These are phyloP conservation scores for Retiboletus flavoniger DNA, from an alignment of 1,284 basidiomycete species.

Conservation along the genomic window DNA sequence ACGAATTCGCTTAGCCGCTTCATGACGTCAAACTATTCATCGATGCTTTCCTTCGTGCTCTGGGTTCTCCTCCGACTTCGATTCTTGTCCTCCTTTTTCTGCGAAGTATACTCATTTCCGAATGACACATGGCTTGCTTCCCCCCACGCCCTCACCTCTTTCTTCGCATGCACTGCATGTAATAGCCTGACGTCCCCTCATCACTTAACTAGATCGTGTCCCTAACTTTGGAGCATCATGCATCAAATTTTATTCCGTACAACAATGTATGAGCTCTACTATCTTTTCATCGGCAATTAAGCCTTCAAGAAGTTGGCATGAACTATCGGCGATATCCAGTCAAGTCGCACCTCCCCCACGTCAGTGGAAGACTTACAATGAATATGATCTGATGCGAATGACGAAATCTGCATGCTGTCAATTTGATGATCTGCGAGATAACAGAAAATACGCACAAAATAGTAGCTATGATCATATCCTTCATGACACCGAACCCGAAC, in stretches of 20 bases:
- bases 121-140: not conserved
- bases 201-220: conserved; percentile 1
- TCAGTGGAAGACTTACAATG: conserved; percentile 39
- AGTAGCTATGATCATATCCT: conserved; percentile 93
- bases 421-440: conserved; percentile 57
- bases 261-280: not conserved
- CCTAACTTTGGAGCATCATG: not conserved
- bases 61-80: not conserved
- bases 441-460: conserved; percentile 65
- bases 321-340: conserved; percentile 44
- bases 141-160: not conserved
- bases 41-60: not conserved
- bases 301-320: conserved; percentile 77
- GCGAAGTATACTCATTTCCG: conserved; percentile 2
- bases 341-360: not conserved
- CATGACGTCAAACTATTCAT: conserved; percentile 9
- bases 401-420: conserved; percentile 76
- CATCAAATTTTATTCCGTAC: conserved; percentile 10
- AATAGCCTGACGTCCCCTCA: not conserved
- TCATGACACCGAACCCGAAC: conserved; percentile 81
- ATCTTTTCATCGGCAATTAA: conserved; percentile 31
- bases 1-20: conserved; percentile 41
- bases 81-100: not conserved
- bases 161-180: conserved; percentile 4
- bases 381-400: conserved; percentile 66